phyloP scores from a whole-genome alignment of 2,329 filamentous ascomycete species.

The Ophiostoma angusticollis region DNA sequence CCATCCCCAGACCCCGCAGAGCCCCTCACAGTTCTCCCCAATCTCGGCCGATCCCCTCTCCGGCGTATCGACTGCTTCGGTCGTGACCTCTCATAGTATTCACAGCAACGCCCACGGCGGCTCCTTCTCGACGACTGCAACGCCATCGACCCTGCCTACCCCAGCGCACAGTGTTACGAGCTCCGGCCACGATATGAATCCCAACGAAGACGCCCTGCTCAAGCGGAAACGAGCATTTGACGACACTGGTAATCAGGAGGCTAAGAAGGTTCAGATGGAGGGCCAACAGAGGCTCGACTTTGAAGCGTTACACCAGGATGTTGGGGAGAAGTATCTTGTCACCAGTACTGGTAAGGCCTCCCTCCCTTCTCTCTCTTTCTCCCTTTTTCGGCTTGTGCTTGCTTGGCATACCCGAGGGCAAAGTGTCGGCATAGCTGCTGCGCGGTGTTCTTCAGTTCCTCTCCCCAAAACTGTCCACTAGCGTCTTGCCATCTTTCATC shows the following conservation, averaged over 20 bases:
- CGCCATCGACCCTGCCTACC: slow-evolving; percentile 44
- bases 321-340: slow-evolving; percentile 54
- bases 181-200: slow-evolving; percentile 32
- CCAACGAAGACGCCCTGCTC: slow-evolving; percentile 40
- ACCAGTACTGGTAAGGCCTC: slow-evolving; percentile 54
- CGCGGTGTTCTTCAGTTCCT: neutral
- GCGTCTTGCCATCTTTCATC: neutral
- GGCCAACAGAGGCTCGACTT: slow-evolving; percentile 44
- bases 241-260: slow-evolving; percentile 41
- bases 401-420: too few species aligned
- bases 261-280: slow-evolving; percentile 52
- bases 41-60: slow-evolving; percentile 38
- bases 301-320: slow-evolving; percentile 52
- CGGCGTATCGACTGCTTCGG: slow-evolving; percentile 16
- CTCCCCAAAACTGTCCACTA: too few species aligned
- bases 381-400: neutral
- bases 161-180: slow-evolving; percentile 52
- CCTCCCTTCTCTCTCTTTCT: slow-evolving; percentile 21
- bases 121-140: too few species aligned
- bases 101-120: too few species aligned
- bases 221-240: slow-evolving; percentile 51
- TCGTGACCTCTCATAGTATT: too few species aligned
- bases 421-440: too few species aligned
- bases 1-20: slow-evolving; percentile 56
- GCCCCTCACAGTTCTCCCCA: slow-evolving; percentile 49